Evolutionary conservation across 2,329 filamentous ascomycete genomes (phyloP).

Genomic region (Aplosporella prunicola): DNA sequence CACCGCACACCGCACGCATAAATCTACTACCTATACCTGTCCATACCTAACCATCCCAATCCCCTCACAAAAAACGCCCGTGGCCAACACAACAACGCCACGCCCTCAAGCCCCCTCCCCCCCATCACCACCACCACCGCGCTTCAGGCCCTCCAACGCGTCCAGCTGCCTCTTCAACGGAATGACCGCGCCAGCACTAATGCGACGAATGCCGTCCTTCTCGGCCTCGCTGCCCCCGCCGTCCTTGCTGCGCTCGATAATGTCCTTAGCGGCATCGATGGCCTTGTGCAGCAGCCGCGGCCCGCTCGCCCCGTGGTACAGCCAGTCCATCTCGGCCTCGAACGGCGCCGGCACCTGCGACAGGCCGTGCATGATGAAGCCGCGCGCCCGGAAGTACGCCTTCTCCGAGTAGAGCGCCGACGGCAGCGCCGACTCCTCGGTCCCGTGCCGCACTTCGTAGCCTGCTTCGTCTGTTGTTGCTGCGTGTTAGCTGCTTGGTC

Average conservation of each 20-base stretch:
- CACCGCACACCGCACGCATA: too few relatives aligned
- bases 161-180: conserved; percentile 32
- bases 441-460: conserved; percentile 43
- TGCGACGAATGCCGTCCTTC: conserved; percentile 36
- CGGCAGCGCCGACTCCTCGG: conserved; percentile 37
- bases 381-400: conserved; percentile 43
- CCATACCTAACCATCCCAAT: too few relatives aligned
- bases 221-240: conserved; percentile 18
- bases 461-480: conserved; percentile 48
- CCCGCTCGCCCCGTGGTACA: conserved; percentile 35
- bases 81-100: too few relatives aligned
- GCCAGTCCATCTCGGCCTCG: conserved; percentile 42
- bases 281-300: conserved; percentile 36
- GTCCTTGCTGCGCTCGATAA: conserved; percentile 31
- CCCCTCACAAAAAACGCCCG: too few relatives aligned
- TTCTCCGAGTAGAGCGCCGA: conserved; percentile 45
- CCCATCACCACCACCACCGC: too few relatives aligned
- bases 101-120: not conserved
- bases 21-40: too few relatives aligned
- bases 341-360: conserved; percentile 36
- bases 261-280: conserved; percentile 32
- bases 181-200: conserved; percentile 40
- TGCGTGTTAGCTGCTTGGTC: too few relatives aligned
- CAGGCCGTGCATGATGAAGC: conserved; percentile 42
- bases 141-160: conserved; percentile 25